Evolutionary conservation across 2,329 filamentous ascomycete species (phyloP).

Genomic region (Hymenoscyphus infarciens): DNA sequence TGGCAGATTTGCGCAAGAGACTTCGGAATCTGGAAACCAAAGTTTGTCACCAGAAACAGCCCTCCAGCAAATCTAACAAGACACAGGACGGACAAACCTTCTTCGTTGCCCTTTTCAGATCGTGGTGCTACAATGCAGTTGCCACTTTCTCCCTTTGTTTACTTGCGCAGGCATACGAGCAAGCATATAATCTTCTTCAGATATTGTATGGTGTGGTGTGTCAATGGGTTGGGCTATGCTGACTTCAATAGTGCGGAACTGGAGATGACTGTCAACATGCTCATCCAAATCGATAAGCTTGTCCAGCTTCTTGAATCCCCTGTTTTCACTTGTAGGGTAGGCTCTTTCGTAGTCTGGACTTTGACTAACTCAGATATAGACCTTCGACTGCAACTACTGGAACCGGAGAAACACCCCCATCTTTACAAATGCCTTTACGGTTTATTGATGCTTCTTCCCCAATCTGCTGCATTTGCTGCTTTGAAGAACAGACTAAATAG

Average conservation of each 20-base stretch:
- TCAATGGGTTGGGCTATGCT: constrained; percentile 17
- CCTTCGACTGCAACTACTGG: constrained; percentile 87
- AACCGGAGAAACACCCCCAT: constrained; percentile 91
- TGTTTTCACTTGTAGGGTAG: constrained; percentile 85
- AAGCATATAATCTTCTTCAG: constrained; percentile 91
- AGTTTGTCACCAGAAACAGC: constrained; percentile 41
- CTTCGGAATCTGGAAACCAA: constrained; percentile 86
- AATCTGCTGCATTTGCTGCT: constrained; percentile 94
- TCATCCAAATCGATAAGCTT: constrained; percentile 98
- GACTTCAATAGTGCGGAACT: constrained; percentile 70
- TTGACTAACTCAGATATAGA: constrained; percentile 55
- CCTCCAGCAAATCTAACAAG: constrained; percentile 16
- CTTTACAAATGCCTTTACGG: constrained; percentile 98
- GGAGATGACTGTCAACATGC: constrained; percentile 97
- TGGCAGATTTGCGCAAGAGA: constrained; percentile 85
- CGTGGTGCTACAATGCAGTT: constrained; percentile 98
- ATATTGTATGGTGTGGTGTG: constrained; percentile 64
- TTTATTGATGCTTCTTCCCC: constrained; percentile 94
- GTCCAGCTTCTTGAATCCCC: constrained; percentile 96
- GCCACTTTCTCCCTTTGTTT: constrained; percentile 95
- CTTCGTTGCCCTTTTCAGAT: constrained; percentile 89
- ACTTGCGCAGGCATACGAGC: constrained; percentile 94
- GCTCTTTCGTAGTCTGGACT: not conserved
- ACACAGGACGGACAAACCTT: constrained; percentile 84
- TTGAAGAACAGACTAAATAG: constrained; percentile 95